These are phyloP conservation scores for Pyrenophora seminiperda DNA, from an alignment of 2,329 filamentous ascomycete genomes.

Conservation along the genomic window DNA sequence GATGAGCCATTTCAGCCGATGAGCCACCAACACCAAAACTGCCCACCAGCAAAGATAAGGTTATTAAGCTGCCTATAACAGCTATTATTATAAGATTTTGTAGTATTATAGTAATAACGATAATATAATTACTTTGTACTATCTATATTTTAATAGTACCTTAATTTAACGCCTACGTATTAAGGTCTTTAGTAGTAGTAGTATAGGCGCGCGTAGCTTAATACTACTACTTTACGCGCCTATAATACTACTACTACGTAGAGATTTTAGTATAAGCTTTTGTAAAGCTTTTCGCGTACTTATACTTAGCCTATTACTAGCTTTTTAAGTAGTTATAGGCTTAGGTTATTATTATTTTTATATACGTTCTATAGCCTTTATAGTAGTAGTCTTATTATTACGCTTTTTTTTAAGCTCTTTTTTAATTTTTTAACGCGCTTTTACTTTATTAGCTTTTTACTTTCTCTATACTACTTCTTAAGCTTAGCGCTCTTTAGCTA, in stretches of 20 bases:
- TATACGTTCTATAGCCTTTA: not conserved
- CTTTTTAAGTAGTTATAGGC: not conserved
- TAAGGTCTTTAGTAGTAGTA: not conserved
- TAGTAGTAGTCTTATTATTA: not conserved
- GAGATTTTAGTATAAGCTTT: not conserved
- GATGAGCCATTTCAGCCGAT: not conserved
- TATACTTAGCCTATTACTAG: not conserved
- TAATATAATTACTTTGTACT: conserved; percentile 20
- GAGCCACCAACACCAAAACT: not conserved
- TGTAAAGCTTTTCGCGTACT: not conserved
- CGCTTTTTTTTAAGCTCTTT: not conserved
- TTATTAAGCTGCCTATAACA: not conserved
- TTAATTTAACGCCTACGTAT: no score
- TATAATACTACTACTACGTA: not conserved
- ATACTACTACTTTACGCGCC: not conserved
- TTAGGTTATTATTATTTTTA: not conserved
- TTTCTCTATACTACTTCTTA: not conserved
- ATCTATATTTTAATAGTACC: not conserved
- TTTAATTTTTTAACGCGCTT: not conserved
- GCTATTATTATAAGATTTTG: not conserved
- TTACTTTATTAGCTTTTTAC: not conserved
- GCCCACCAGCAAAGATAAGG: not conserved
- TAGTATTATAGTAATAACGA: conserved; percentile 26
- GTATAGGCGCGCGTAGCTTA: not conserved
- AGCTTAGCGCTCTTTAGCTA: no score